A percentile compares a stretch with the other conserved stretches of the same genome.
Evolutionary conservation across 2,329 filamentous ascomycete species (phyloP).

Genomic region (Trichophyton verrucosum): DNA sequence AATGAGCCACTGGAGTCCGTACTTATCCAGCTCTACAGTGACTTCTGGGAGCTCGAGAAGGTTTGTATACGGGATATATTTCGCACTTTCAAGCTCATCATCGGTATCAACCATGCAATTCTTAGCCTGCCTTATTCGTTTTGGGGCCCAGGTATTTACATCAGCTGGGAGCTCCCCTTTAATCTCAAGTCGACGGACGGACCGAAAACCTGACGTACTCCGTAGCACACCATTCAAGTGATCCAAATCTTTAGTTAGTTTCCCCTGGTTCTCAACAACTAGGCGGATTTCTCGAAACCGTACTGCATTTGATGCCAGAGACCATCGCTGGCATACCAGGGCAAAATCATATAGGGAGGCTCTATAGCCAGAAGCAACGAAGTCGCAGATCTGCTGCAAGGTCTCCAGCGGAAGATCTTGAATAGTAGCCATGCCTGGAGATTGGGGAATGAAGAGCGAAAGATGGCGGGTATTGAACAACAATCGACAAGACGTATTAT

Average conservation of each 20-base stretch:
- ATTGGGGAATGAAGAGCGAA: not conserved
- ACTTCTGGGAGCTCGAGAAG: not conserved
- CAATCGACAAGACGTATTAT: too few relatives aligned
- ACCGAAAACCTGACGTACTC: not conserved
- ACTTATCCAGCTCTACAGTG: not conserved
- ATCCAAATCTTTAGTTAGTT: not conserved
- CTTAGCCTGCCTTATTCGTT: not conserved
- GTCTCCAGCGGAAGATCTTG: not conserved
- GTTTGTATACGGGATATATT: not conserved
- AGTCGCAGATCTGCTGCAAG: conserved; percentile 4
- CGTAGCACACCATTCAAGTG: not conserved
- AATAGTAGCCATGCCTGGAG: not conserved
- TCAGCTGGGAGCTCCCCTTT: not conserved
- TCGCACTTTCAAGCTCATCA: not conserved
- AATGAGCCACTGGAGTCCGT: not conserved
- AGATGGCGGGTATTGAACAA: too few relatives aligned
- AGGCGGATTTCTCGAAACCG: not conserved
- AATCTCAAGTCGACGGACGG: not conserved
- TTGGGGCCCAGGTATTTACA: not conserved
- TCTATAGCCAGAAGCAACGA: not conserved
- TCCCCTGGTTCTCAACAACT: not conserved
- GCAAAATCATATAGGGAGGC: not conserved
- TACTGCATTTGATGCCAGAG: not conserved
- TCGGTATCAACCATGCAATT: not conserved
- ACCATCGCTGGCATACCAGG: not conserved